These are phyloP conservation scores for Scedosporium dehoogii DNA, from an alignment of 2,329 filamentous ascomycete species.

Conservation along the genomic window DNA sequence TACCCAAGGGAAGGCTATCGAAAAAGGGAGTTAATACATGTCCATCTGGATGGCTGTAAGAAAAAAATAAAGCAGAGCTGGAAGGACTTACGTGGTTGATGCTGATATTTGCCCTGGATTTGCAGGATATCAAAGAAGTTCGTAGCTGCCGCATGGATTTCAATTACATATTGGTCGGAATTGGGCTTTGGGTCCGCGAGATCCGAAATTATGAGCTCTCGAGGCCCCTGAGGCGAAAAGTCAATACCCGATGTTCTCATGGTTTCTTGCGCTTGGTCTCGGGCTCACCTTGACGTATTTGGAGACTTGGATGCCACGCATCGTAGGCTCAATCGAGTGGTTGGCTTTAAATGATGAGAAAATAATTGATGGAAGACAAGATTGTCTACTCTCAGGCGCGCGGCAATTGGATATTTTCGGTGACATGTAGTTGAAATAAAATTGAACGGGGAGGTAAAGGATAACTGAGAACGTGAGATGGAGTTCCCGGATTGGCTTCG, in stretches of 20 bases:
- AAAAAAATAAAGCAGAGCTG: too few species aligned
- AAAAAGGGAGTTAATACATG: conserved; percentile 17
- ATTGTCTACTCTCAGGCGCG: too few species aligned
- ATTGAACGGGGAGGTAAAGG: too few species aligned
- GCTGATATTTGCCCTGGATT: conserved; percentile 90
- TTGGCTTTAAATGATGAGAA: not conserved
- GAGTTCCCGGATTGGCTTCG: too few species aligned
- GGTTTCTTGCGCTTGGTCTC: not conserved
- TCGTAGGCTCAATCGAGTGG: conserved; percentile 26
- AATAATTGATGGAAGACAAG: too few species aligned
- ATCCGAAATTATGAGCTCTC: conserved; percentile 65
- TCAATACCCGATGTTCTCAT: not conserved
- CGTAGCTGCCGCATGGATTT: conserved; percentile 75
- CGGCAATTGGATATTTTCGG: too few species aligned
- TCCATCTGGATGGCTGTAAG: too few species aligned
- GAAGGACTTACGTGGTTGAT: conserved; percentile 52
- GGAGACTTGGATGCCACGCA: conserved; percentile 66
- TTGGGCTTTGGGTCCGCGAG: conserved; percentile 66
- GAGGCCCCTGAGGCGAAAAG: conserved; percentile 49
- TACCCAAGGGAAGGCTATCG: conserved; percentile 66
- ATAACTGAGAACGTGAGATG: too few species aligned
- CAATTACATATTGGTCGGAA: conserved; percentile 71
- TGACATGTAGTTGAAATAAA: too few species aligned
- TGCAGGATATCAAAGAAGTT: conserved; percentile 98
- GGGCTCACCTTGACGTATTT: conserved; percentile 61